These are phyloP conservation scores for Zasmidium angulare DNA, from an alignment of 2,329 filamentous ascomycete species.

Conservation along the genomic window DNA sequence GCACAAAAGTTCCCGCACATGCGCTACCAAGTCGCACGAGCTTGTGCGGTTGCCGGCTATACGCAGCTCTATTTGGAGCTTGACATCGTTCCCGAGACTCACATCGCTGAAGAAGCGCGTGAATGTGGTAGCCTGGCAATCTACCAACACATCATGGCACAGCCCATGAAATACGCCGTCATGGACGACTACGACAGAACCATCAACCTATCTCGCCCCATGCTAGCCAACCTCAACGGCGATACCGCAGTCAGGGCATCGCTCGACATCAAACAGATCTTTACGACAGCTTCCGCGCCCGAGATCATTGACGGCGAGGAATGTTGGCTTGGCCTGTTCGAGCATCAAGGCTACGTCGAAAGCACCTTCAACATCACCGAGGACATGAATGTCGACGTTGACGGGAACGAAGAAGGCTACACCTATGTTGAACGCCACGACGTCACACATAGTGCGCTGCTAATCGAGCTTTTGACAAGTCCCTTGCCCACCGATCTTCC, in stretches of 20 bases:
- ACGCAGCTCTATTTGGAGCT: conserved; percentile 38
- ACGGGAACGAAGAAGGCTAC: not conserved
- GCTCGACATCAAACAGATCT: conserved; percentile 23
- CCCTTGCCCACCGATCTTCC: conserved; percentile 41
- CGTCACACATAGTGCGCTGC: conserved; percentile 6
- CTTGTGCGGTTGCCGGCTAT: conserved; percentile 44
- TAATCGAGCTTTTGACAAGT: conserved; percentile 24
- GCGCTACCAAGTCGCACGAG: conserved; percentile 42
- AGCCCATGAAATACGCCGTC: conserved; percentile 18
- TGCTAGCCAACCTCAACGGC: conserved; percentile 33
- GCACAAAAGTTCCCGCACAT: conserved; percentile 30
- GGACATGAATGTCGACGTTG: conserved; percentile 26
- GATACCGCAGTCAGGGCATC: conserved; percentile 36
- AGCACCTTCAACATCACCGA: conserved; percentile 35
- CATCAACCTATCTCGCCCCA: conserved; percentile 18
- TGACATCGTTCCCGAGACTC: conserved; percentile 40
- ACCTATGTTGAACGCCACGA: conserved; percentile 2
- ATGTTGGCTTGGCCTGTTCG: not conserved
- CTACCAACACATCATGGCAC: conserved; percentile 31
- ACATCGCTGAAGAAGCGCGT: conserved; percentile 44
- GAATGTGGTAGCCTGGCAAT: conserved; percentile 26
- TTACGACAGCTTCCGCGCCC: not conserved
- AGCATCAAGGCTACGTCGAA: conserved; percentile 2
- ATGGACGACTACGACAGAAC: conserved; percentile 41
- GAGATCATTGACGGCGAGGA: not conserved